These are phyloP conservation scores for Candida dajiaensis DNA, from an alignment of 805 yeast genomes.

Conservation along the genomic window DNA sequence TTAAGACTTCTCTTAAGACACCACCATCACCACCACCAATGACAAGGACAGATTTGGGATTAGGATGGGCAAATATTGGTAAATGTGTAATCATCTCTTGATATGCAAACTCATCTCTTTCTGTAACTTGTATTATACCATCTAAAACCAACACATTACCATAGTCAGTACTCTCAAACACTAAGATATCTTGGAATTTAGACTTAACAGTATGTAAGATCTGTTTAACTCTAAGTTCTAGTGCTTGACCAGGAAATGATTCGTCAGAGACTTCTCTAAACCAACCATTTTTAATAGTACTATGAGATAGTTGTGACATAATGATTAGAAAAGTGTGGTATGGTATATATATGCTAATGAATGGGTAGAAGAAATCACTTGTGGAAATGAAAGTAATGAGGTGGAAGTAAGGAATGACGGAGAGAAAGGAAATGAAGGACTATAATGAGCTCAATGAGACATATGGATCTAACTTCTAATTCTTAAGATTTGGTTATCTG, in stretches of 20 bases:
- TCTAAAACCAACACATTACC: conserved; percentile 89
- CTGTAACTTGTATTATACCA: conserved; percentile 88
- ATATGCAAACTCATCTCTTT: conserved; percentile 88
- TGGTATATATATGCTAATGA: no score
- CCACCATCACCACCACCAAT: conserved; percentile 98
- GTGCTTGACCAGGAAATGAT: conserved; percentile 83
- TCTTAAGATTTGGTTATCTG: no score
- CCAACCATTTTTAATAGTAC: conserved; percentile 59
- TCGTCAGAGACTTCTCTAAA: conserved; percentile 69
- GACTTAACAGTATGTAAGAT: conserved; percentile 65
- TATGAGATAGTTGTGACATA: conserved; percentile 19
- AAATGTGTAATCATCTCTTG: conserved; percentile 89
- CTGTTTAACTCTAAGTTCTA: conserved; percentile 54
- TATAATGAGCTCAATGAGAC: not conserved
- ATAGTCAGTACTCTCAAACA: conserved; percentile 67
- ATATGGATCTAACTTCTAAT: not conserved
- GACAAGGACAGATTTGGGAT: conserved; percentile 72
- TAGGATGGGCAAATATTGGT: conserved; percentile 70
- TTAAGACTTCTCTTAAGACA: conserved; percentile 80
- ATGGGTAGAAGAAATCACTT: no score
- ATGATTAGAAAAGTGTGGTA: no score
- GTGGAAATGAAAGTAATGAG: not conserved
- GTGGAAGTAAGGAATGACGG: not conserved
- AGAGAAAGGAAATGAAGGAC: not conserved
- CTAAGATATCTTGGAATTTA: conserved; percentile 67